A percentile compares a stretch with the other conserved stretches of the same genome.
These are phyloP conservation scores for Euphorbia corollata DNA, from an alignment of 441 rosid genomes.

Conservation along the genomic window DNA sequence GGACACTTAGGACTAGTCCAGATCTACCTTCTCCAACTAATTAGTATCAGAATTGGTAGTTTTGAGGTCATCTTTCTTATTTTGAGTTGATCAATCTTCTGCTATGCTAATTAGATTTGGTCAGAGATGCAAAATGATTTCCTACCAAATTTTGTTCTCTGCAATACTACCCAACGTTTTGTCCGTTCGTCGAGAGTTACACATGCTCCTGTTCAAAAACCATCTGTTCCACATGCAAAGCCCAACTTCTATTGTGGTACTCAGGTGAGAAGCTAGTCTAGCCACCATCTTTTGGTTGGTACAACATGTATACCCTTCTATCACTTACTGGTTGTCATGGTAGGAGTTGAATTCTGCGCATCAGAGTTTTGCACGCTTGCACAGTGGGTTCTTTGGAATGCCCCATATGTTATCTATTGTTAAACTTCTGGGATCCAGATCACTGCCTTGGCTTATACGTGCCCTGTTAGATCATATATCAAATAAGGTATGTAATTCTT, in stretches of 20 bases:
- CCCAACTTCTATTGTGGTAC: conserved; percentile 93
- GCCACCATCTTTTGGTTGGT: conserved; percentile 17
- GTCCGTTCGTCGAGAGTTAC: conserved; percentile 77
- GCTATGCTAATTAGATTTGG: conserved; percentile 61
- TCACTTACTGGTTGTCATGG: conserved; percentile 16
- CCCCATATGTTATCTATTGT: conserved; percentile 84
- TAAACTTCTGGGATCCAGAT: conserved; percentile 89
- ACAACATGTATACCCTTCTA: conserved; percentile 12
- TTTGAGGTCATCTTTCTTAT: neutral
- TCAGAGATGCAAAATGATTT: conserved; percentile 99
- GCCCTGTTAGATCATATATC: conserved; percentile 93
- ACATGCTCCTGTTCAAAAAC: conserved; percentile 75
- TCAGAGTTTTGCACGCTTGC: conserved; percentile 90
- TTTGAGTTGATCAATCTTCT: conserved; percentile 15
- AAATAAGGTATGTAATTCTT: conserved; percentile 57
- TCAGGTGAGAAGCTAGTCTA: conserved; percentile 49
- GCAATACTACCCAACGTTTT: conserved; percentile 97
- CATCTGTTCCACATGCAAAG: conserved; percentile 87
- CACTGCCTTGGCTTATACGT: conserved; percentile 96
- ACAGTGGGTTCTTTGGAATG: conserved; percentile 87
- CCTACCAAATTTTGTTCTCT: conserved; percentile 93
- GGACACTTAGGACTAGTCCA: neutral
- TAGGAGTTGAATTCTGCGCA: conserved; percentile 97
- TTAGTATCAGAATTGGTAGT: neutral
- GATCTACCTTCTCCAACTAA: neutral